These are phyloP conservation scores for Fibroporia radiculosa DNA, from an alignment of 768 basidiomycete species.

Conservation along the genomic window DNA sequence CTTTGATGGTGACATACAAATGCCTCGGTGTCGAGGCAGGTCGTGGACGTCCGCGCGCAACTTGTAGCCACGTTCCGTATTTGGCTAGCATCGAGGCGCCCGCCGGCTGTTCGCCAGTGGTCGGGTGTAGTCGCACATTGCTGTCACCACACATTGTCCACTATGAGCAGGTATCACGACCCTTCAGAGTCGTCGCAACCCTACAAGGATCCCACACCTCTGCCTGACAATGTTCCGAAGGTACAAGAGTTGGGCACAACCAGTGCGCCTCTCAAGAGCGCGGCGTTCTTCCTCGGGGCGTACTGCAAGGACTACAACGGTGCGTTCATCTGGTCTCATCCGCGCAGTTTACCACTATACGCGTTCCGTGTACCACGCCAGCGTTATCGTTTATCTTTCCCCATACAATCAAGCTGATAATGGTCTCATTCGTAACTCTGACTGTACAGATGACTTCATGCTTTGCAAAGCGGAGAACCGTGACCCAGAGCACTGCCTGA, in stretches of 20 bases:
- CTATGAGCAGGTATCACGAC: constrained; percentile 47
- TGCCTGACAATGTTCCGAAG: constrained; percentile 60
- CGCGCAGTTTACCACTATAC: neutral
- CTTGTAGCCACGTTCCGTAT: neutral
- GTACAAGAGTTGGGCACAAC: constrained; percentile 86
- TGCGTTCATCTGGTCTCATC: constrained; percentile 28
- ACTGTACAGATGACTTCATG: constrained; percentile 79
- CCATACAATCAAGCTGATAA: neutral
- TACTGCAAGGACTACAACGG: constrained; percentile 97
- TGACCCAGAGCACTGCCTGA: constrained; percentile 88
- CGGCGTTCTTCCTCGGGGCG: constrained; percentile 94
- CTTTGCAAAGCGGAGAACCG: constrained; percentile 92
- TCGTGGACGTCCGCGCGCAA: neutral
- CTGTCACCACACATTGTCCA: constrained; percentile 14
- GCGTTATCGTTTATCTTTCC: neutral
- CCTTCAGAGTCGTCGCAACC: constrained; percentile 40
- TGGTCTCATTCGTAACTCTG: too few relatives aligned
- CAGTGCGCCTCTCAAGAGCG: constrained; percentile 91
- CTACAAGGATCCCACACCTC: constrained; percentile 58
- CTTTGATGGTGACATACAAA: neutral
- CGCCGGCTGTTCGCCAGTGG: constrained; percentile 2
- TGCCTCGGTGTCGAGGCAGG: neutral
- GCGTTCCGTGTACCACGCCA: neutral
- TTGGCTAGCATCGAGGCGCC: neutral
- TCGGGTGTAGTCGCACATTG: neutral